A percentile compares a stretch with the other conserved stretches of the same genome.
Conservation (phyloP, 306 rosid species). For the Ammopiptanthus mongolicus region DNA sequence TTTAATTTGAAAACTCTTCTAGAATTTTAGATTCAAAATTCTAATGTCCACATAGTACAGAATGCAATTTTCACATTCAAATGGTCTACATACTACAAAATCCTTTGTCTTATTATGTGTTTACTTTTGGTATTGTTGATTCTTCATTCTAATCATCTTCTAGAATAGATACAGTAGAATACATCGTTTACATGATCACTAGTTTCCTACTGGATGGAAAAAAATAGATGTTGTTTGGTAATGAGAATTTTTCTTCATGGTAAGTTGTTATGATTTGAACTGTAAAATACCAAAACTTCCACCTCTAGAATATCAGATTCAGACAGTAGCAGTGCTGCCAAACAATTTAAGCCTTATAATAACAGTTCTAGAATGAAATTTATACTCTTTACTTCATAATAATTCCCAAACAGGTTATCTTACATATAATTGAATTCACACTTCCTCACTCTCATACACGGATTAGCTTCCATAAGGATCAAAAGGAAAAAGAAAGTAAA, state of each 20-base stretch:
- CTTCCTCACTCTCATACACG: slow-evolving; percentile 25
- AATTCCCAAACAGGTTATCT: slow-evolving; percentile 15
- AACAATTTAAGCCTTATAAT: not conserved
- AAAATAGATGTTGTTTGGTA: not conserved
- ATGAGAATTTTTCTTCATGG: not conserved
- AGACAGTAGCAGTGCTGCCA: not conserved
- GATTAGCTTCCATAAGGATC: slow-evolving; percentile 31
- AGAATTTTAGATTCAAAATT: too few relatives aligned
- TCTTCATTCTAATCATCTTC: too few relatives aligned
- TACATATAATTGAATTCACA: slow-evolving; percentile 20
- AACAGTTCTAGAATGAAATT: not conserved
- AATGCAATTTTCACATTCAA: too few relatives aligned
- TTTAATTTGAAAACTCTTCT: too few relatives aligned
- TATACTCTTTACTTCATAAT: slow-evolving; percentile 11
- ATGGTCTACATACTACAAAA: too few relatives aligned
- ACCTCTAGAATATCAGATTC: not conserved
- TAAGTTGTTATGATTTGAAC: not conserved
- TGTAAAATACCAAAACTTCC: not conserved
- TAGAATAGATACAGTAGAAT: too few relatives aligned
- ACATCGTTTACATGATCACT: not conserved
- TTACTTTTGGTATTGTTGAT: too few relatives aligned
- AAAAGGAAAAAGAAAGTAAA: not conserved
- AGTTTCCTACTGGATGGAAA: not conserved
- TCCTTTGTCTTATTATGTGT: too few relatives aligned
- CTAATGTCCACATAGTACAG: too few relatives aligned